Evolutionary conservation across 1,139 yeast species (phyloP).

Genomic region (Hansenula anomala): DNA sequence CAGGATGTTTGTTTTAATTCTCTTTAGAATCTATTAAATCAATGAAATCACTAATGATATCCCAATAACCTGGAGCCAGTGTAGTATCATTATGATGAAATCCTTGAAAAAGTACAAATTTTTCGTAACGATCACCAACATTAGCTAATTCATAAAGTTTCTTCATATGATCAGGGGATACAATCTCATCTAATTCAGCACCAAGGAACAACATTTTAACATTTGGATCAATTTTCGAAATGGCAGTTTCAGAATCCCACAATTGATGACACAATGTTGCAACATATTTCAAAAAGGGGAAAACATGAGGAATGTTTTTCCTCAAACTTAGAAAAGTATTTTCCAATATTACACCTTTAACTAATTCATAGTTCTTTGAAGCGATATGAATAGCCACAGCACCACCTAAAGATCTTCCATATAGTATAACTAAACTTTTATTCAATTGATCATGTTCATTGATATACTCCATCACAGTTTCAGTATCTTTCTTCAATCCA

Average conservation of each 20-base stretch:
- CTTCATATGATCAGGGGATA: slow-evolving; percentile 84
- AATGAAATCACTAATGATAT: slow-evolving; percentile 48
- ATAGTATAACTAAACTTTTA: slow-evolving; percentile 55
- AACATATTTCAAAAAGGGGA: slow-evolving; percentile 61
- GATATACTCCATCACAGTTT: slow-evolving; percentile 61
- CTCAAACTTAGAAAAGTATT: slow-evolving; percentile 80
- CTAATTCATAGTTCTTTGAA: slow-evolving; percentile 40
- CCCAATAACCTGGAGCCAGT: slow-evolving; percentile 72
- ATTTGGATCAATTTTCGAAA: slow-evolving; percentile 43
- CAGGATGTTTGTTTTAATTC: slow-evolving; percentile 48
- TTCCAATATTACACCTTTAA: slow-evolving; percentile 70
- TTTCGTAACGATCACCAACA: slow-evolving; percentile 39
- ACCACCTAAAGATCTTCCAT: slow-evolving; percentile 93
- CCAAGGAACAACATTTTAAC: slow-evolving; percentile 70
- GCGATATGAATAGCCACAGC: slow-evolving; percentile 90
- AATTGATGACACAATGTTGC: slow-evolving; percentile 66
- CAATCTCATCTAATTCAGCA: slow-evolving; percentile 82
- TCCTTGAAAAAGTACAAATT: slow-evolving; percentile 46
- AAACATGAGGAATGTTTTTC: slow-evolving; percentile 77
- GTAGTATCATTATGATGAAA: slow-evolving; percentile 82
- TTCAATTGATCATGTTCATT: slow-evolving; percentile 45
- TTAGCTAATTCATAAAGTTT: slow-evolving; percentile 49
- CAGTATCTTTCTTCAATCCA: slow-evolving; percentile 83
- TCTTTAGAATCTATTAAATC: neutral
- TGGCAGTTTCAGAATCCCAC: slow-evolving; percentile 76